Percentiles rank a stretch among this genome's conserved stretches.
Conservation (phyloP, 441 rosid species). For the Populus tomentosa region DNA sequence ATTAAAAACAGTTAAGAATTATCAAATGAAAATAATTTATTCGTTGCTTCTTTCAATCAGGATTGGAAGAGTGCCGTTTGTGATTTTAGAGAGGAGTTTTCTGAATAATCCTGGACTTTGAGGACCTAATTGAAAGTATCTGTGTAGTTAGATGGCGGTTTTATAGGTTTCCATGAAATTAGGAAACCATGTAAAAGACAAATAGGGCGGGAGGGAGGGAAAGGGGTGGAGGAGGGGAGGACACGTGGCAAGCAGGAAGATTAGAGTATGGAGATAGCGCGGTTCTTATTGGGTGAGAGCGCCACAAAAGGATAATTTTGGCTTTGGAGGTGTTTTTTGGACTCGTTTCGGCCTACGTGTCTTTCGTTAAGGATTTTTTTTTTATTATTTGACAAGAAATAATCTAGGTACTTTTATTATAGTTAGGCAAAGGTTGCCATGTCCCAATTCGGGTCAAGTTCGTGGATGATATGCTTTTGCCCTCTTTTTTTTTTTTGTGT, state of each 20-base stretch:
- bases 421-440: too few species aligned
- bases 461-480: too few species aligned
- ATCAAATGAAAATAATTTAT: too few species aligned
- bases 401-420: too few species aligned
- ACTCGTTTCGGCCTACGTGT: conserved; percentile 22
- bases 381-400: too few species aligned
- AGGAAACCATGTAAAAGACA: background rate
- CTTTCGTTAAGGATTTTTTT: background rate
- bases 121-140: background rate
- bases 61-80: too few species aligned
- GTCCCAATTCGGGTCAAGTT: too few species aligned
- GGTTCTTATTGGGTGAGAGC: conserved; percentile 38
- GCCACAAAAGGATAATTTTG: conserved; percentile 20
- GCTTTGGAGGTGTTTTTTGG: conserved; percentile 1
- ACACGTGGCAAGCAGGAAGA: conserved; percentile 57
- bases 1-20: too few species aligned
- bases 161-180: background rate
- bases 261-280: conserved; percentile 21
- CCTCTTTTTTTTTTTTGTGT: too few species aligned
- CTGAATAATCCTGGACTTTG: background rate
- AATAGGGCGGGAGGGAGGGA: background rate
- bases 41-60: too few species aligned
- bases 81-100: too few species aligned
- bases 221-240: conserved; percentile 45
- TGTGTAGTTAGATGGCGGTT: background rate